Evolutionary conservation across 1,284 basidiomycete genomes (phyloP).

Genomic region (Cerioporus squamosus): DNA sequence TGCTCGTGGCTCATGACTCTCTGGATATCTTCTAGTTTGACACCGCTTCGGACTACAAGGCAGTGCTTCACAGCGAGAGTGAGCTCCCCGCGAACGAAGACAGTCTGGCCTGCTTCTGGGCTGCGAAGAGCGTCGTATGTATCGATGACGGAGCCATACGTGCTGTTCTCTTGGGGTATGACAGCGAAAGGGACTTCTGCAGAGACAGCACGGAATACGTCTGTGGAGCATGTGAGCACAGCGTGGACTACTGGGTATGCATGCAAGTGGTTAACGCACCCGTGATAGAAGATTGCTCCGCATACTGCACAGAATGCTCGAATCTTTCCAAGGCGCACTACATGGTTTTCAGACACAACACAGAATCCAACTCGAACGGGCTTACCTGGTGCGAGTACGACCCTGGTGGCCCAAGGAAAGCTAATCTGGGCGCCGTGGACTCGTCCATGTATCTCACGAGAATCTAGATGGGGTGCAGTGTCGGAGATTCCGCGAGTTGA

Average conservation of each 20-base stretch:
- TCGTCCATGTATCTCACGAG: conserved; percentile 11
- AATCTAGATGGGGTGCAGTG: background rate
- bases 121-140: conserved; percentile 67
- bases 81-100: conserved; percentile 61
- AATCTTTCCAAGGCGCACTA: conserved; percentile 69
- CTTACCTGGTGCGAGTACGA: conserved; percentile 74
- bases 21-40: conserved; percentile 53
- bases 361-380: background rate
- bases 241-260: background rate
- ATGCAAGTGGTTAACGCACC: conserved; percentile 39
- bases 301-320: conserved; percentile 53
- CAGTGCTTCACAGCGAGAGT: conserved; percentile 69
- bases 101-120: conserved; percentile 41
- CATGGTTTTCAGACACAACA: background rate
- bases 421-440: conserved; percentile 28
- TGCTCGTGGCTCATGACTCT: conserved; percentile 77
- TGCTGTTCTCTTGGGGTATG: conserved; percentile 78
- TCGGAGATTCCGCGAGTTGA: too few species aligned
- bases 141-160: conserved; percentile 73
- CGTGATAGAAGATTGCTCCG: conserved; percentile 57
- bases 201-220: conserved; percentile 57
- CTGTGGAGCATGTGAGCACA: conserved; percentile 38
- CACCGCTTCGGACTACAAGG: conserved; percentile 61
- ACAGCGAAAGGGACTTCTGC: conserved; percentile 51
- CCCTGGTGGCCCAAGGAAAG: conserved; percentile 70